phyloP scores from a whole-genome alignment of 2,329 filamentous ascomycete genomes.

The Exophiala sp. region DNA sequence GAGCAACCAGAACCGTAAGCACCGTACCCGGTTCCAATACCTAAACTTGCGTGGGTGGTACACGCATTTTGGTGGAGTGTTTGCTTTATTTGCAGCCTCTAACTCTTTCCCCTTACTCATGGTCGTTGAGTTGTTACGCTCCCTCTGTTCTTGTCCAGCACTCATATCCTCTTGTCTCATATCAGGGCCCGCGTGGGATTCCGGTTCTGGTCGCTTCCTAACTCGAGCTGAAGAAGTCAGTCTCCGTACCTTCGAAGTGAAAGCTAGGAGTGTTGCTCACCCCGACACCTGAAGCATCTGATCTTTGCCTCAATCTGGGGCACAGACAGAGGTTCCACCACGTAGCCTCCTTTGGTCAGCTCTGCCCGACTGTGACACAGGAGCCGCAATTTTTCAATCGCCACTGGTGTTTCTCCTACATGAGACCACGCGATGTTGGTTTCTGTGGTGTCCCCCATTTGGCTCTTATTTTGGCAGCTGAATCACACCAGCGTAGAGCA shows the following conservation, averaged over 20 bases:
- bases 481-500: too few relatives aligned
- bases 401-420: constrained; percentile 7
- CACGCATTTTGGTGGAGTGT: not conserved
- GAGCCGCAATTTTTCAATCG: constrained; percentile 14
- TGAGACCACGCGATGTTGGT: constrained; percentile 11
- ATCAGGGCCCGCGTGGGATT: not conserved
- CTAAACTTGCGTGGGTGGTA: constrained; percentile 5
- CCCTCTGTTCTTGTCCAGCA: not conserved
- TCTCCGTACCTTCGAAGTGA: not conserved
- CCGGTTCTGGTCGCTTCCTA: not conserved
- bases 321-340: constrained; percentile 15
- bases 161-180: not conserved
- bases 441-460: not conserved
- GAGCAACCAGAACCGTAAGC: not conserved
- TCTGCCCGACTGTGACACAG: constrained; percentile 13
- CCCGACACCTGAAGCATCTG: constrained; percentile 16
- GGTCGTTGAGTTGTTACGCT: not conserved
- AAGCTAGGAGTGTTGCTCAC: not conserved
- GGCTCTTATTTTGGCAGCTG: too few relatives aligned
- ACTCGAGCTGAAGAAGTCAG: not conserved
- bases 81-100: not conserved
- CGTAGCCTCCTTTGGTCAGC: constrained; percentile 18
- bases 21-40: not conserved
- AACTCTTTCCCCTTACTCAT: not conserved
- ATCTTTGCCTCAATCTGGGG: constrained; percentile 20